Evolutionary conservation across 495 filamentous ascomycete genomes (phyloP).

Genomic region (Oleoguttula mirabilis): DNA sequence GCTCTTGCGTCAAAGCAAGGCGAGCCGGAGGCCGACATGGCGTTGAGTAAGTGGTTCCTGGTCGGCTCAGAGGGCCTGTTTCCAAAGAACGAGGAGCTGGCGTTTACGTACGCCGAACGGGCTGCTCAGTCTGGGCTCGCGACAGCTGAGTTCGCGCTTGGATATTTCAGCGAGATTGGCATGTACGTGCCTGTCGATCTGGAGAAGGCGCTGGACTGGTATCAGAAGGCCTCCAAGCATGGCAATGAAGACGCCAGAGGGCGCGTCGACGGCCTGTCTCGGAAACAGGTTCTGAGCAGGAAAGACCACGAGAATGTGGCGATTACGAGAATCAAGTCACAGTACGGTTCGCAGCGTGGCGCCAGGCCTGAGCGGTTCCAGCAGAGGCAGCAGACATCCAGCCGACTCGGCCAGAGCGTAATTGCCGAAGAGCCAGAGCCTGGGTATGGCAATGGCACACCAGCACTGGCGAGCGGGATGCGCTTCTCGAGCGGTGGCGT

Average conservation of each 20-base stretch:
- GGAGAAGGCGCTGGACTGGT: conserved; percentile 78
- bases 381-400: conserved; percentile 26
- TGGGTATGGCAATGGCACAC: conserved; percentile 23
- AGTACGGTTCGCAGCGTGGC: conserved; percentile 74
- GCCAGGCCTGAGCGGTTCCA: conserved; percentile 55
- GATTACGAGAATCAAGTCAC: conserved; percentile 79
- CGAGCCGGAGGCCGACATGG: conserved; percentile 85
- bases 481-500: not conserved
- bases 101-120: conserved; percentile 78
- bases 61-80: conserved; percentile 87
- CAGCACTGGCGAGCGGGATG: not conserved
- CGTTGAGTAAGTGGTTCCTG: conserved; percentile 97
- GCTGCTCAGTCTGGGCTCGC: conserved; percentile 69
- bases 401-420: conserved; percentile 15
- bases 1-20: conserved; percentile 81
- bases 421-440: conserved; percentile 41
- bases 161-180: conserved; percentile 95
- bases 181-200: conserved; percentile 73
- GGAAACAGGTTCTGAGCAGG: conserved; percentile 75
- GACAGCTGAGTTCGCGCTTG: conserved; percentile 92
- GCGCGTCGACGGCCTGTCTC: conserved; percentile 72
- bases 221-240: conserved; percentile 75
- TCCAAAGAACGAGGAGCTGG: conserved; percentile 86
- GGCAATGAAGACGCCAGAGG: conserved; percentile 82
- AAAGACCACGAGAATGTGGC: conserved; percentile 89